Evolutionary conservation across 306 rosid genomes (phyloP), one percentile per base, ranked within the genome.

Genomic region (Cicer judaicum): DNA sequence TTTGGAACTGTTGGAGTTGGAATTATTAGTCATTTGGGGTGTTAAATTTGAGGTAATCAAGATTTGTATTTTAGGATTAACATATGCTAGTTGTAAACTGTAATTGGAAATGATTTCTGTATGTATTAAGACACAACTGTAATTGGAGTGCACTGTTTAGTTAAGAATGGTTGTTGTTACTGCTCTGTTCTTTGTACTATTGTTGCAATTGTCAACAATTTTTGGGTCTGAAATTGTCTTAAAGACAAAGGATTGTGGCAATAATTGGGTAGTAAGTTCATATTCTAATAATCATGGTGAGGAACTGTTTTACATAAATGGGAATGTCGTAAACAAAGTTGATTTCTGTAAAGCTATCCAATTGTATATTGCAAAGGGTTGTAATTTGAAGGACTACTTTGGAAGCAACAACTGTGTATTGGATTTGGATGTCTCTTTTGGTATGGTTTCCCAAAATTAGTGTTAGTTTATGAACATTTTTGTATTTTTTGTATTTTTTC

Each of bases 291-390:
- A 62, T 81, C 91, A 88, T 73, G 64, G 56, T 68, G 56, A 57
- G 60, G 91, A 89, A 67, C 63, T 82, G 34, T 90, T 82, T 67
- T 84, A 81, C 83, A 72, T 91, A 63, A 90, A 90, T 56, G 91
- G 90, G 76, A 80, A 82, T 60, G 76, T 74, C 16, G 85, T 88
- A 10, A 80, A 79, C 77, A 82, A 78, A 82, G 68, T 38, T 85
- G 63, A 72, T 56, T 91, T 89, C 84, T 94, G 98, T 72, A 68
- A 73, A 72, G 82, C 88, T 64, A 80, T 91, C 29, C 78, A 72
- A 55, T 64, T 74, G 79, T 86, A 80, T 87, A 75, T 43, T 79
- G 93, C 80, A 61, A 81, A 88, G 38, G 91, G 88, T 60, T 88
- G 96, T 75, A 82, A 80, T 64, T 55, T 86, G 42, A 79, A 88